phyloP scores from a whole-genome alignment of 192 early-diverging fungal genomes.

The Pilobolus umbonatus region DNA sequence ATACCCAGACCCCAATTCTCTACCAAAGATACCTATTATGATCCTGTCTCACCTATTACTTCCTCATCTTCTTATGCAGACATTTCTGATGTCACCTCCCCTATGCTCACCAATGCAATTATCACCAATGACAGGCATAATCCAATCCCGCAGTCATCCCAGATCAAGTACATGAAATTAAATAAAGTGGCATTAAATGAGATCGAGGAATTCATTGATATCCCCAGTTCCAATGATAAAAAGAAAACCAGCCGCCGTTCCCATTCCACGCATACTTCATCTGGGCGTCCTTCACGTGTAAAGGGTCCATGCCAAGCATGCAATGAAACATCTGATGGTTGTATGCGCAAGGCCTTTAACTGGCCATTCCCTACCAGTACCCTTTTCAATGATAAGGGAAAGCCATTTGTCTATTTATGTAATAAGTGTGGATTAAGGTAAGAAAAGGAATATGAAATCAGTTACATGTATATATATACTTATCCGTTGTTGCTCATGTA shows the following conservation, averaged over 20 bases:
- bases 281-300: conserved; percentile 18
- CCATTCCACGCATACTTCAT: conserved; percentile 11
- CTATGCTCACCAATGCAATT: too few species aligned
- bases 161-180: too few species aligned
- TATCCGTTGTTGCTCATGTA: not conserved
- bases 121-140: too few species aligned
- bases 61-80: too few species aligned
- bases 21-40: too few species aligned
- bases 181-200: too few species aligned
- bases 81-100: too few species aligned
- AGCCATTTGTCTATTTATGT: conserved; percentile 35
- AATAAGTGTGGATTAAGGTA: conserved; percentile 43
- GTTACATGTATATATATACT: conserved; percentile 15
- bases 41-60: conserved; percentile 1
- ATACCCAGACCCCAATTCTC: conserved; percentile 11
- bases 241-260: too few species aligned
- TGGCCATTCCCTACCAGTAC: conserved; percentile 32
- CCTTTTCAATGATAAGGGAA: conserved; percentile 31
- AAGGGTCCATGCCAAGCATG: conserved; percentile 39
- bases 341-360: conserved; percentile 39
- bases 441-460: conserved; percentile 24
- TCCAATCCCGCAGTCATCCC: too few species aligned
- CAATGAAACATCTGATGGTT: conserved; percentile 31
- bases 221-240: too few species aligned
- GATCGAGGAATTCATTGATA: too few species aligned